Evolutionary conservation across 306 rosid species (phyloP).

Genomic region (Cucumis sativus): DNA sequence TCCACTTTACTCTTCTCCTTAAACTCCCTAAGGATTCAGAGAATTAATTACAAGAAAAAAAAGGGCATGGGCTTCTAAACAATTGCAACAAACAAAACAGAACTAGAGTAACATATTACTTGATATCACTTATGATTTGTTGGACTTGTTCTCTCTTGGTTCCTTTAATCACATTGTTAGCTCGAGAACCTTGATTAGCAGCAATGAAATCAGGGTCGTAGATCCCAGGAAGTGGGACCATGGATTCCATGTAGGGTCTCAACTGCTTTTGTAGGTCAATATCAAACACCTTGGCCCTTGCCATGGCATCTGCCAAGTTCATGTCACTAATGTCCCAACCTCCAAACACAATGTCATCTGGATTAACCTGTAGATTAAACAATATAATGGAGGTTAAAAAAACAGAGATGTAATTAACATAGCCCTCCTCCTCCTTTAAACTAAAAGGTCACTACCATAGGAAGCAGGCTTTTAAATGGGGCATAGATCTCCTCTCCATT

Average conservation of each 20-base stretch:
- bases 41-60: not conserved
- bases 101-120: slow-evolving; percentile 20
- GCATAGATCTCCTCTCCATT: slow-evolving; percentile 92
- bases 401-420: not conserved
- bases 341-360: slow-evolving; percentile 89
- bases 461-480: slow-evolving; percentile 90
- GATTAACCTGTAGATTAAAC: slow-evolving; percentile 58
- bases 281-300: slow-evolving; percentile 83
- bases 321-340: slow-evolving; percentile 96
- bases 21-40: slow-evolving; percentile 43
- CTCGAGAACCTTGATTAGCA: slow-evolving; percentile 85
- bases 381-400: not conserved
- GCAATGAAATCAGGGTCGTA: slow-evolving; percentile 91
- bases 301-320: slow-evolving; percentile 96
- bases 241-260: slow-evolving; percentile 92
- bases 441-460: slow-evolving; percentile 45
- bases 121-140: slow-evolving; percentile 62
- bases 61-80: too few relatives aligned
- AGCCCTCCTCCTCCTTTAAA: not conserved
- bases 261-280: slow-evolving; percentile 94
- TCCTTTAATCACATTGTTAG: slow-evolving; percentile 81
- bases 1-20: slow-evolving; percentile 80
- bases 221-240: slow-evolving; percentile 96
- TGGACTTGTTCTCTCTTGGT: slow-evolving; percentile 77
- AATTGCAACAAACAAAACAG: not conserved